Percentiles rank a stretch among this genome's conserved stretches.
Conservation (phyloP, 805 yeast species). For the Sugiyamaella marilandica region DNA sequence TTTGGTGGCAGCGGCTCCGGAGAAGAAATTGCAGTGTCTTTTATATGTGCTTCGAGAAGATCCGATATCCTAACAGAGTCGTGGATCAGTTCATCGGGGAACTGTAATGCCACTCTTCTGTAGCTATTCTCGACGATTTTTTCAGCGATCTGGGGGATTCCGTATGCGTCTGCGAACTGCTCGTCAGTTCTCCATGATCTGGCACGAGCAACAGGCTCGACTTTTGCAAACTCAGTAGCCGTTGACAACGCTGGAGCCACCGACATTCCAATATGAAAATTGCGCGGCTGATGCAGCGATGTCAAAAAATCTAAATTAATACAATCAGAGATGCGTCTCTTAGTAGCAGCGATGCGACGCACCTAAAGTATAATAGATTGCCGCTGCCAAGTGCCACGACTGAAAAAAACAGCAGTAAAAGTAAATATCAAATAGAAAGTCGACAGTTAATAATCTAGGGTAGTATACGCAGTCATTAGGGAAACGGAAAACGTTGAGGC, state of each 20-base stretch:
- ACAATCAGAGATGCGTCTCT: no score
- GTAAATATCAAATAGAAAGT: no score
- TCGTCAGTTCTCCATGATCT: conserved; percentile 26
- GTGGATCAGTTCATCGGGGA: conserved; percentile 74
- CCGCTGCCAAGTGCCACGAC: no score
- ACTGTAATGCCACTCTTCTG: conserved; percentile 71
- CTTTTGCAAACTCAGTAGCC: conserved; percentile 57
- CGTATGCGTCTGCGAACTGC: conserved; percentile 49
- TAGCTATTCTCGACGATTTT: conserved; percentile 39
- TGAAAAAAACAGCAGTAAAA: no score
- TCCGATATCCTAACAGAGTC: conserved; percentile 66
- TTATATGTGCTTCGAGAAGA: conserved; percentile 34
- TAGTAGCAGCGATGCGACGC: not conserved
- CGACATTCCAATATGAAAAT: not conserved
- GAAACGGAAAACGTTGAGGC: no score
- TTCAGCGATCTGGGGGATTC: conserved; percentile 43
- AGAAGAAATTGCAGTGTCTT: conserved; percentile 20
- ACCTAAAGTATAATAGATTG: no score
- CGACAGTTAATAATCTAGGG: no score
- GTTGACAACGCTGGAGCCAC: conserved; percentile 74
- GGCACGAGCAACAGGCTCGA: conserved; percentile 30
- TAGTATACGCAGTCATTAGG: no score
- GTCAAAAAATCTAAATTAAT: no score
- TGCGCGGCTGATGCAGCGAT: no score
- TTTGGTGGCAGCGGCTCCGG: conserved; percentile 15